phyloP scores from a whole-genome alignment of 2,329 filamentous ascomycete genomes.

The Leptographium radiaticola region DNA sequence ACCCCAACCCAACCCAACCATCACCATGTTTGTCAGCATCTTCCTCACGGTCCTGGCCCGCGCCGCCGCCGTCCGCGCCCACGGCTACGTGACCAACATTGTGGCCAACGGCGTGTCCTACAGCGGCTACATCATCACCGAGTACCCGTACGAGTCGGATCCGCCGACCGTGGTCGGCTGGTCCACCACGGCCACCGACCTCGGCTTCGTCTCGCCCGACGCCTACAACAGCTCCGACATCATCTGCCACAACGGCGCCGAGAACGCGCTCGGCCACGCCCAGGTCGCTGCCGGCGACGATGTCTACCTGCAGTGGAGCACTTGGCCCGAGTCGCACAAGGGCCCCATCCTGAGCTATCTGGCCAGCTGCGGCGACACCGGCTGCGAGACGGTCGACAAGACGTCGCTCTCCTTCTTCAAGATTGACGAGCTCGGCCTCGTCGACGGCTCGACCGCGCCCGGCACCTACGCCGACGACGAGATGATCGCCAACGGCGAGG shows the following conservation, averaged over 20 bases:
- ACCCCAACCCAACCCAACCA: too few relatives aligned
- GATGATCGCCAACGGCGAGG: constrained; percentile 36
- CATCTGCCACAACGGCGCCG: constrained; percentile 30
- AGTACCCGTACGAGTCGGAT: constrained; percentile 21
- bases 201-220: constrained; percentile 35
- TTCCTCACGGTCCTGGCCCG: constrained; percentile 24
- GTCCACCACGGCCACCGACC: constrained; percentile 29
- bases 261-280: constrained; percentile 23
- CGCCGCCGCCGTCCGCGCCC: constrained; percentile 37
- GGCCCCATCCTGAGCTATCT: constrained; percentile 51
- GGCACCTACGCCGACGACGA: constrained; percentile 19
- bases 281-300: constrained; percentile 25
- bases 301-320: constrained; percentile 27
- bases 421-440: constrained; percentile 10
- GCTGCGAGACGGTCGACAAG: constrained; percentile 11
- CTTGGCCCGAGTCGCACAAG: constrained; percentile 29
- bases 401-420: constrained; percentile 11
- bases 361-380: constrained; percentile 15
- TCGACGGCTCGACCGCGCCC: constrained; percentile 16
- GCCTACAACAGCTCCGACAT: constrained; percentile 27
- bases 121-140: constrained; percentile 26
- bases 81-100: constrained; percentile 10
- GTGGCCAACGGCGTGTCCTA: constrained; percentile 55
- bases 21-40: constrained; percentile 1
- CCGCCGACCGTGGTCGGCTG: constrained; percentile 27